Evolutionary conservation across 768 basidiomycete genomes (phyloP).

Genomic region (Leucosporidium creatinivorum): DNA sequence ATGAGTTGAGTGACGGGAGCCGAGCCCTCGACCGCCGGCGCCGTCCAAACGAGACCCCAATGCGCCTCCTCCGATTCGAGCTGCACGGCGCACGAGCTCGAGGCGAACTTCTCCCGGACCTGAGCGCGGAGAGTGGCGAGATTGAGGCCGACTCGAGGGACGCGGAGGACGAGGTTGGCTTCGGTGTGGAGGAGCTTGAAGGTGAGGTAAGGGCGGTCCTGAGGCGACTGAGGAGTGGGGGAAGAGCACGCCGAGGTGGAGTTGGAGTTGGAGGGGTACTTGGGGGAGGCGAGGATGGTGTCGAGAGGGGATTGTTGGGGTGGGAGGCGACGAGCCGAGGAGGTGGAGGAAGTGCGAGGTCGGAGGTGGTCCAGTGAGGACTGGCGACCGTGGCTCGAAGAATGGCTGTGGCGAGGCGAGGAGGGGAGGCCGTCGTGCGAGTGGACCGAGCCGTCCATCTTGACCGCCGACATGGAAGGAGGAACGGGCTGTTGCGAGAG

Average conservation of each 20-base stretch:
- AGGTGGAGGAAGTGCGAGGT: conserved; percentile 18
- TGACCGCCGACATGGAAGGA: conserved; percentile 10
- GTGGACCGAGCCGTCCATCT: conserved; percentile 6
- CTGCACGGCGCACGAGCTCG: conserved; percentile 3
- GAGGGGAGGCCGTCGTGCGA: conserved; percentile 18
- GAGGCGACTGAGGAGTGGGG: background rate
- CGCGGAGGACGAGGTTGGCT: conserved; percentile 23
- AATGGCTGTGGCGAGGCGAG: background rate
- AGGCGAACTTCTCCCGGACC: conserved; percentile 14
- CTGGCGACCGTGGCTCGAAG: background rate
- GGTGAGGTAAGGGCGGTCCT: background rate
- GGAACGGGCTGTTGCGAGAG: conserved; percentile 21
- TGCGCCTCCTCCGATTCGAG: background rate
- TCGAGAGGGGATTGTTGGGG: conserved; percentile 1
- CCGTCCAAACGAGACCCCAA: conserved; percentile 10
- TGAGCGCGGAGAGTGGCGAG: conserved; percentile 5
- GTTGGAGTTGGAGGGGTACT: background rate
- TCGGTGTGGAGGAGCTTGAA: conserved; percentile 20
- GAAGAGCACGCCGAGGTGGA: background rate
- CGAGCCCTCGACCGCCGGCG: background rate
- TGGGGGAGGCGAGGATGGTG: conserved; percentile 3
- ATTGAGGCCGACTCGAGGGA: conserved; percentile 2
- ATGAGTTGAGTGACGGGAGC: conserved; percentile 3
- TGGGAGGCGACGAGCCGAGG: conserved; percentile 9
- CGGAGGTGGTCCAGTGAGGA: conserved; percentile 6